Evolutionary conservation across 768 basidiomycete species (phyloP).

Genomic region (Lactifluus echinatus): DNA sequence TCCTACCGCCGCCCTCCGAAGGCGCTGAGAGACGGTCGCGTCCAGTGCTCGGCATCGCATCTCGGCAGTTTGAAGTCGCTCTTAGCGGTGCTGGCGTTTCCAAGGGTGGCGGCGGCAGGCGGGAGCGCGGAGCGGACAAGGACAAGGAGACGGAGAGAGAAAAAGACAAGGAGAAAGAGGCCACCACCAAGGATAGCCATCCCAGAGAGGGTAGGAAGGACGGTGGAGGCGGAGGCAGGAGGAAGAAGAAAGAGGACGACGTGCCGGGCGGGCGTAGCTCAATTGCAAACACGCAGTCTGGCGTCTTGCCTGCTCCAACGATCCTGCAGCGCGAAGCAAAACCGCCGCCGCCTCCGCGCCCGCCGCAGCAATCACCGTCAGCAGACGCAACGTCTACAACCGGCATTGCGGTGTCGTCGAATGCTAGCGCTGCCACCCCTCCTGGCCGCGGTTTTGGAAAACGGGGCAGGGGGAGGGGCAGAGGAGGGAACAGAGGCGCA

Average conservation of each 20-base stretch:
- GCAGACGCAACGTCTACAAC: not conserved
- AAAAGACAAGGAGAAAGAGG: constrained; percentile 25
- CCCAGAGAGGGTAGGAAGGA: constrained; percentile 17
- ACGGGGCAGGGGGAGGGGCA: constrained; percentile 11
- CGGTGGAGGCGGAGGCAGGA: constrained; percentile 5
- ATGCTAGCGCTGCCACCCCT: not conserved
- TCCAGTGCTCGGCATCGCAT: constrained; percentile 53
- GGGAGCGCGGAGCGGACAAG: constrained; percentile 22
- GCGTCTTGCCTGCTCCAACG: constrained; percentile 18
- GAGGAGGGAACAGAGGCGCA: constrained; percentile 8
- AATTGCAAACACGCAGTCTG: not conserved
- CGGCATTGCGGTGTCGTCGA: not conserved
- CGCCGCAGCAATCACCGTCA: not conserved
- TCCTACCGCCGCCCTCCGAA: constrained; percentile 27
- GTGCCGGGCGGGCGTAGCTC: not conserved
- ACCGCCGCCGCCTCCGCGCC: not conserved
- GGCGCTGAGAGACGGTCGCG: constrained; percentile 31
- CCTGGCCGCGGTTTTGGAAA: not conserved
- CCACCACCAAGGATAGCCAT: constrained; percentile 18
- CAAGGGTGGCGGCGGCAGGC: constrained; percentile 27
- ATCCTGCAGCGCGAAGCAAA: constrained; percentile 25
- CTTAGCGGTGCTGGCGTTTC: constrained; percentile 53
- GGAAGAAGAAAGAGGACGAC: constrained; percentile 1
- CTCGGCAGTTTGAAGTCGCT: constrained; percentile 66
- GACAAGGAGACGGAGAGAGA: constrained; percentile 30